Percentiles rank a stretch among this genome's conserved stretches.
phyloP scores from a whole-genome alignment of 2,329 filamentous ascomycete species.

The Didymella pomorum region DNA sequence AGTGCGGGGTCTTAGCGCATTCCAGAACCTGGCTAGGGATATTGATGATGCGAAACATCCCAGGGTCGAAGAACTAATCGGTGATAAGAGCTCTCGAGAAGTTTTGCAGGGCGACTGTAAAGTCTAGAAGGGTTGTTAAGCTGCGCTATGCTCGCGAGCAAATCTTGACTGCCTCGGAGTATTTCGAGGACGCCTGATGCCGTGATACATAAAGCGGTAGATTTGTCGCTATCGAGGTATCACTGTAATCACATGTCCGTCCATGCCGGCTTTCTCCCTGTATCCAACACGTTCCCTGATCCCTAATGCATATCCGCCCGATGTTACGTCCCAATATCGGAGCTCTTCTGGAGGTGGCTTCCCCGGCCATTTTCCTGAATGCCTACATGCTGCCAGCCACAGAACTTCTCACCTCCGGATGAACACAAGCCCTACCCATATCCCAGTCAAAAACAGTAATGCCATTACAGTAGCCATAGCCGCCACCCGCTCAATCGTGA shows the following conservation, averaged over 20 bases:
- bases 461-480: slow-evolving; percentile 29
- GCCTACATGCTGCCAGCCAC: neutral
- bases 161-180: neutral
- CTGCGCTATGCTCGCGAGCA: neutral
- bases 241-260: slow-evolving; percentile 2
- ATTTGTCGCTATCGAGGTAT: slow-evolving; percentile 11
- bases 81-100: neutral
- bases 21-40: neutral
- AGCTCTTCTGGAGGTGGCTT: neutral
- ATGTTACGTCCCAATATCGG: neutral
- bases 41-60: neutral
- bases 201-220: neutral
- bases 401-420: neutral
- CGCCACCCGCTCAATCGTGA: slow-evolving; percentile 30
- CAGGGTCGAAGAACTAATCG: neutral
- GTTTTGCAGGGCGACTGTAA: neutral
- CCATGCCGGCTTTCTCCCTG: neutral
- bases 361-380: neutral
- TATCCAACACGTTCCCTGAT: neutral
- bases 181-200: neutral
- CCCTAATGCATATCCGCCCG: neutral
- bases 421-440: slow-evolving; percentile 19
- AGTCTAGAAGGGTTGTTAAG: neutral
- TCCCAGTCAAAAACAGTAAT: slow-evolving; percentile 26
- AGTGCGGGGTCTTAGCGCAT: slow-evolving; percentile 19